Evolutionary conservation across 805 yeast genomes (phyloP).

Genomic region (Ogataea angusta): DNA sequence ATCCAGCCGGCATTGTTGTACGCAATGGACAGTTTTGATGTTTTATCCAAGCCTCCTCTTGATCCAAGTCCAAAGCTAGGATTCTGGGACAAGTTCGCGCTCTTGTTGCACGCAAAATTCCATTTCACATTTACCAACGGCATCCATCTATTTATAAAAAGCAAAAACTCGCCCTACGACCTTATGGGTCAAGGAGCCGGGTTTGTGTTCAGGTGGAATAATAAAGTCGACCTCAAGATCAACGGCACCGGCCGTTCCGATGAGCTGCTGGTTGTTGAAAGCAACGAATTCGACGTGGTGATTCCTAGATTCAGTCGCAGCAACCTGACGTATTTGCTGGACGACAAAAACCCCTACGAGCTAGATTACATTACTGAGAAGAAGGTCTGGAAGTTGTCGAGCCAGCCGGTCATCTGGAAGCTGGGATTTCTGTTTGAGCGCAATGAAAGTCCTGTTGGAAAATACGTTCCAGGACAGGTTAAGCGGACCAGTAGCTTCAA

Average conservation of each 20-base stretch:
- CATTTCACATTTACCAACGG: slow-evolving; percentile 46
- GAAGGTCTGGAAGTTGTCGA: slow-evolving; percentile 57
- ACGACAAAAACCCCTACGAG: slow-evolving; percentile 23
- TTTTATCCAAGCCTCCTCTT: slow-evolving; percentile 64
- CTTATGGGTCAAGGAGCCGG: slow-evolving; percentile 59
- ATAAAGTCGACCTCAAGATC: slow-evolving; percentile 46
- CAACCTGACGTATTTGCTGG: slow-evolving; percentile 26
- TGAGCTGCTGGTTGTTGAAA: slow-evolving; percentile 50
- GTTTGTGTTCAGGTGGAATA: slow-evolving; percentile 61
- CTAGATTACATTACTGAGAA: slow-evolving; percentile 42
- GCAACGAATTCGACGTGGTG: slow-evolving; percentile 54
- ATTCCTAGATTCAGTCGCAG: slow-evolving; percentile 46
- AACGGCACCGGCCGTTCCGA: slow-evolving; percentile 49
- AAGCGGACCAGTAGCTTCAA: slow-evolving; percentile 43
- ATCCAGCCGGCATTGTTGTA: slow-evolving; percentile 58
- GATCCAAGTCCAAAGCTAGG: slow-evolving; percentile 65
- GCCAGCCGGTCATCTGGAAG: slow-evolving; percentile 68
- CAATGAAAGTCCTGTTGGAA: slow-evolving; percentile 38
- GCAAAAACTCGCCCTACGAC: slow-evolving; percentile 57
- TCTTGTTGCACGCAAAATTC: slow-evolving; percentile 52
- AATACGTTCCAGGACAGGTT: slow-evolving; percentile 32
- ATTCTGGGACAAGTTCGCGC: slow-evolving; percentile 67
- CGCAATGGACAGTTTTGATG: slow-evolving; percentile 63
- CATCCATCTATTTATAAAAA: slow-evolving; percentile 60
- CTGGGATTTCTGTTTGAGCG: slow-evolving; percentile 73